A percentile compares a stretch with the other conserved stretches of the same genome.
phyloP scores from a whole-genome alignment of 495 filamentous ascomycete species.

The Ascodesmis nigricans region DNA sequence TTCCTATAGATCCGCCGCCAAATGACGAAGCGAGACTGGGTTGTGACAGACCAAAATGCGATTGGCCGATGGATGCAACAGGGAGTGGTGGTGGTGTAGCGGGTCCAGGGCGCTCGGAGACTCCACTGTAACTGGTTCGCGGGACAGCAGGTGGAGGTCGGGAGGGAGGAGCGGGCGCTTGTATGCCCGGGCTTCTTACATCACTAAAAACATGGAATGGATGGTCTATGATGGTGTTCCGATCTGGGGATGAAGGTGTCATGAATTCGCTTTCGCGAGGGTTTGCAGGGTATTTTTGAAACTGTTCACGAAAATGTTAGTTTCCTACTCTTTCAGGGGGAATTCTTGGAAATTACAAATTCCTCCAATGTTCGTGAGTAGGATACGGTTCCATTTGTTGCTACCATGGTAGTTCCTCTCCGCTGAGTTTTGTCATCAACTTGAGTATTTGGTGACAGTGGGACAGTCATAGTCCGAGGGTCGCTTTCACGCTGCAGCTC shows the following conservation, averaged over 20 bases:
- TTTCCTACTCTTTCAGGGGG: too few relatives aligned
- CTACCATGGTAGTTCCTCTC: conserved; percentile 29
- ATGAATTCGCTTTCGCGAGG: conserved; percentile 14
- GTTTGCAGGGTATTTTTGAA: conserved; percentile 19
- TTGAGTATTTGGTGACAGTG: conserved; percentile 10
- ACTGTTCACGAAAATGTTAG: conserved; percentile 10
- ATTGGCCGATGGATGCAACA: too few relatives aligned
- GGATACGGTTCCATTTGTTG: conserved; percentile 4
- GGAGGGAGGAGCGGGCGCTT: conserved; percentile 28
- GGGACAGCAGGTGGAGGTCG: conserved; percentile 72
- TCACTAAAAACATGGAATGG: conserved; percentile 19
- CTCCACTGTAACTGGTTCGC: conserved; percentile 69
- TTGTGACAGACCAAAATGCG: too few relatives aligned
- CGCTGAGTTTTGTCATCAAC: conserved; percentile 15
- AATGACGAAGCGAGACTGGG: too few relatives aligned
- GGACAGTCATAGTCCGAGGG: conserved; percentile 14
- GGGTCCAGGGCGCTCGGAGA: conserved; percentile 40
- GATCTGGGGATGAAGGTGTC: conserved; percentile 26
- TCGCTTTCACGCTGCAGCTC: conserved; percentile 24
- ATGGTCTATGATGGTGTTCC: conserved; percentile 20
- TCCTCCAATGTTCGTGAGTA: conserved; percentile 20
- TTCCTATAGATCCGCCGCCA: too few relatives aligned
- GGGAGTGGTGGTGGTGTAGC: conserved; percentile 7
- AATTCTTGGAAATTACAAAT: conserved; percentile 15
- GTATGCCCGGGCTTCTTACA: conserved; percentile 21